Evolutionary conservation across 2,329 filamentous ascomycete species (phyloP), one percentile per base, ranked within the genome.

Genomic region (Alternaria arbusti): DNA sequence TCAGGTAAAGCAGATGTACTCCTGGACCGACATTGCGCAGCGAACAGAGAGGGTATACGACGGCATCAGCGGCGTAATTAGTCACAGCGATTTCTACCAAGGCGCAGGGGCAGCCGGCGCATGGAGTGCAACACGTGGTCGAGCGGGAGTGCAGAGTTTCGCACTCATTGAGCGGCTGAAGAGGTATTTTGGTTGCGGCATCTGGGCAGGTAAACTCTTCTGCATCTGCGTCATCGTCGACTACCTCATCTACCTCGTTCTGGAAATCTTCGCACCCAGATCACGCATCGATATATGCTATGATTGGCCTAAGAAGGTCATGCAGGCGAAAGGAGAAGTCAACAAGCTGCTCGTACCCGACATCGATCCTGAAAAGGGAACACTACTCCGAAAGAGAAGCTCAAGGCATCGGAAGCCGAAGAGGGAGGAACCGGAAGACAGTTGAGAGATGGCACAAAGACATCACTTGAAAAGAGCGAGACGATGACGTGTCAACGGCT

Each of bases 1-100:
- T 70, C 92, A 98, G 80, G 96, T 99, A 66, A 94, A 95, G 80
- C 92, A 92, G 83, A 98, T 98, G 96, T 99, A 99, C 82, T 97
- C 93, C 2, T 99, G 96, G 96, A 92, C 92, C 26, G 95, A 99
- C 78, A 95, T 99, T 26, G 96, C 96, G 13, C 88, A 91, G 72
- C 91, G 96, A 59, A 98, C 96, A 0, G 96, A 99, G 81, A 88
- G 95, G 28, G 96, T 99, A 1, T 99, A 99, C 80, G 90, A 97
- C 77, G 93, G 96, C 51, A 96, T 99, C 70, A 93, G 90, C 3
- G 94, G 94, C 8, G 89, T 89, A n/a, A 89, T 97, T 57, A 89
- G 88, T 68, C 93, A 96, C 71, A 90, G 91, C 57, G 93, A 96
- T 63, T 97, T 97, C 74, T 97, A 97, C 51, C 77, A 96, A 75